phyloP scores from a whole-genome alignment of 2,329 filamentous ascomycete species.

The Elsinoe perseae region DNA sequence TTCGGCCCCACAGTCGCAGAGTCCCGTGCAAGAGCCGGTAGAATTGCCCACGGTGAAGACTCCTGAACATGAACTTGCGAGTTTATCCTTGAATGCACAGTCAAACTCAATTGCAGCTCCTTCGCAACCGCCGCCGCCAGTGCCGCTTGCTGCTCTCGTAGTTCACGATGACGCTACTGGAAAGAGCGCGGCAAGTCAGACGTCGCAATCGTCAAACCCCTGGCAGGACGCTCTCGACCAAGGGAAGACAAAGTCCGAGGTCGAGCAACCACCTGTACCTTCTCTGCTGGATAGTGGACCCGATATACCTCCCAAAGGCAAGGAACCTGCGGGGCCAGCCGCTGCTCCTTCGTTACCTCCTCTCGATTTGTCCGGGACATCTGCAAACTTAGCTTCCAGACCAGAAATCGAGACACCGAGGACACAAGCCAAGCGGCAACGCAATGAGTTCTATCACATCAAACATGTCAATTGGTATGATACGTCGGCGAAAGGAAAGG shows the following conservation, averaged over 20 bases:
- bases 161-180: not conserved
- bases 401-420: slow-evolving; percentile 34
- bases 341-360: not conserved
- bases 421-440: slow-evolving; percentile 37
- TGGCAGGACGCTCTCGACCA: slow-evolving; percentile 19
- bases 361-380: not conserved
- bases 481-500: slow-evolving; percentile 43
- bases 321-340: not conserved
- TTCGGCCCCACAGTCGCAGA: slow-evolving; percentile 21
- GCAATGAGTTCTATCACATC: slow-evolving; percentile 79
- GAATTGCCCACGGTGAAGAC: slow-evolving; percentile 37
- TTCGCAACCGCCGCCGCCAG: not conserved
- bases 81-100: slow-evolving; percentile 27
- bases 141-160: not conserved
- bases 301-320: slow-evolving; percentile 9
- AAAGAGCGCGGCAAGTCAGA: slow-evolving; percentile 19
- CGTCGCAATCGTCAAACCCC: slow-evolving; percentile 18
- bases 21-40: slow-evolving; percentile 28
- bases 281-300: not conserved
- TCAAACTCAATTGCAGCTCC: not conserved
- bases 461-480: slow-evolving; percentile 87
- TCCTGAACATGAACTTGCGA: slow-evolving; percentile 34
- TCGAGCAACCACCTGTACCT: not conserved
- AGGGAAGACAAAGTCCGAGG: slow-evolving; percentile 22
- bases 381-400: slow-evolving; percentile 19